Conservation (phyloP, 345 rosid species). For the Pistacia vera region DNA sequence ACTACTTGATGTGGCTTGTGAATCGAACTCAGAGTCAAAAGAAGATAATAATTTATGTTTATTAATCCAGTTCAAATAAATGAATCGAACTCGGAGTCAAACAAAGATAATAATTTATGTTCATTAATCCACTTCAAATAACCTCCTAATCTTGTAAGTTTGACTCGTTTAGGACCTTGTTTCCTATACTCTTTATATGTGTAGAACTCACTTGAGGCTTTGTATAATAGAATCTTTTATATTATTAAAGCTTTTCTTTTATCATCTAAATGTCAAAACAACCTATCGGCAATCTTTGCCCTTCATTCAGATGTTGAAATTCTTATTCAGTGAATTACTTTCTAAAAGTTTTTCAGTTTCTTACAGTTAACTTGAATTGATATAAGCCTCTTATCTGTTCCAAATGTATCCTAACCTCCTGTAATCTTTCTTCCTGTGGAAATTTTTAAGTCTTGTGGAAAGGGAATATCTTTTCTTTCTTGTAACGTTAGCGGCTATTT, state of each 20-base stretch:
- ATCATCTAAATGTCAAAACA: neutral
- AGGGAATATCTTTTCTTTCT: neutral
- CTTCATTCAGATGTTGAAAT: neutral
- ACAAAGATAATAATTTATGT: neutral
- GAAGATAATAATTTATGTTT: neutral
- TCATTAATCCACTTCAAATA: neutral
- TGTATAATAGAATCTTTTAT: neutral
- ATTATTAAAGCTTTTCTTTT: neutral
- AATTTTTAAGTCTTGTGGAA: too few species aligned
- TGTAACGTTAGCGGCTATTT: neutral
- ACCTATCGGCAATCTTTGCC: neutral
- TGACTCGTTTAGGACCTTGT: neutral
- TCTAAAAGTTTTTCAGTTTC: neutral
- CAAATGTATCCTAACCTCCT: too few species aligned
- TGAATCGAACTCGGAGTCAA: neutral
- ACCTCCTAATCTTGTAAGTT: neutral
- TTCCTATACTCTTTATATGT: neutral
- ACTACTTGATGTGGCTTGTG: neutral
- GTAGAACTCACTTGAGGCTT: neutral
- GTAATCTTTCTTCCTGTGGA: neutral
- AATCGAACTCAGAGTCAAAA: neutral
- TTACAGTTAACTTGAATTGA: neutral
- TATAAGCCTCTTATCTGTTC: neutral
- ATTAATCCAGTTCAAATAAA: neutral
- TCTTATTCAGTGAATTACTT: neutral